phyloP scores from a whole-genome alignment of 2,329 filamentous ascomycete species.

The Raffaelea arxii region DNA sequence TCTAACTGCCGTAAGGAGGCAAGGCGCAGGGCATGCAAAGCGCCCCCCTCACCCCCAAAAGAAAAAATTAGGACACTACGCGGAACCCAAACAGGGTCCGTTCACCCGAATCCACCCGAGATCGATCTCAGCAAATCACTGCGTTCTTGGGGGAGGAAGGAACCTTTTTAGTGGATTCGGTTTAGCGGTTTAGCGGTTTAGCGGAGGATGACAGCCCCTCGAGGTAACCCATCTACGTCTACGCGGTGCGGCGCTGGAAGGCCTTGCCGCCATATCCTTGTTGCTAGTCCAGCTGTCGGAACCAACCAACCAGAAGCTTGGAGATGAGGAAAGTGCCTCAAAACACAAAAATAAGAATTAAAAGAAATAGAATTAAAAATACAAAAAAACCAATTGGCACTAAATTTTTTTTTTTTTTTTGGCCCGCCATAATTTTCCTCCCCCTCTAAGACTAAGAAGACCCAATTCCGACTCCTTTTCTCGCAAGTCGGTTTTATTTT shows the following conservation, averaged over 20 bases:
- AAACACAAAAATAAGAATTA: background rate
- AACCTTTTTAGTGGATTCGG: too few species aligned
- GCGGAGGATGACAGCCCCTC: too few species aligned
- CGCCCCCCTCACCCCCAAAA: too few species aligned
- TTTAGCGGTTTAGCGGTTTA: too few species aligned
- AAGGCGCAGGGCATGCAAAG: too few species aligned
- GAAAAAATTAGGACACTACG: background rate
- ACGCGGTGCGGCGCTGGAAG: too few species aligned
- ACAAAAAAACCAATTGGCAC: background rate
- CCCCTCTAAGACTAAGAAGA: background rate
- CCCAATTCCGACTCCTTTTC: background rate
- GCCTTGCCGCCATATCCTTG: too few species aligned
- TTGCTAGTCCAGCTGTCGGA: too few species aligned
- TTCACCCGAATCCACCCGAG: constrained; percentile 16
- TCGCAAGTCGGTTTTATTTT: constrained; percentile 9
- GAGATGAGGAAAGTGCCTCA: background rate
- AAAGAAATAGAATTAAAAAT: background rate
- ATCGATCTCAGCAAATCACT: too few species aligned
- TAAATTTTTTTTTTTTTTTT: constrained; percentile 1
- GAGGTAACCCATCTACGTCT: too few species aligned
- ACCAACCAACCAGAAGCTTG: too few species aligned
- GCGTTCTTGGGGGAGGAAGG: too few species aligned
- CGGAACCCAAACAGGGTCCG: constrained; percentile 2
- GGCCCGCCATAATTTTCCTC: background rate
- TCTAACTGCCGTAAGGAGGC: background rate